Percentiles rank a stretch among this genome's conserved stretches.
Conservation (phyloP, 352 stramenopile species). For the Phytophthora pinifolia region DNA sequence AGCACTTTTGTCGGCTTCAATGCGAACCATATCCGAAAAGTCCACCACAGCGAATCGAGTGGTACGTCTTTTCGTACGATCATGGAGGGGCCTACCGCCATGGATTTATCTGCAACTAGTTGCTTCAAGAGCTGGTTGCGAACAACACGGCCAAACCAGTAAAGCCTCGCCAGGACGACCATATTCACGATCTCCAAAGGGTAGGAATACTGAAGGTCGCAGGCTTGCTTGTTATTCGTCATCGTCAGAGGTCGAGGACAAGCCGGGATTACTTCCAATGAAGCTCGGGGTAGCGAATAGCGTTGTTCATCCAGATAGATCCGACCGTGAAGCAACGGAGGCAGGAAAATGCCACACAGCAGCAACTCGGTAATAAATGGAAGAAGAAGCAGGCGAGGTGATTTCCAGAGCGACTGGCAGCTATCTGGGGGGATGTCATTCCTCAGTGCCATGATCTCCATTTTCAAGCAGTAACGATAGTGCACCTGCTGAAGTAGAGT, state of each 20-base stretch:
- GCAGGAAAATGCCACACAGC: slow-evolving; percentile 42
- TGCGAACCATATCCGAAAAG: slow-evolving; percentile 51
- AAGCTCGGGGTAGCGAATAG: slow-evolving; percentile 30
- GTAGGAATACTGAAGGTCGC: slow-evolving; percentile 51
- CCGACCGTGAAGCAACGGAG: slow-evolving; percentile 49
- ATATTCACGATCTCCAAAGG: slow-evolving; percentile 68
- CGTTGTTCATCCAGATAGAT: slow-evolving; percentile 50
- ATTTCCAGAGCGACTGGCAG: slow-evolving; percentile 18
- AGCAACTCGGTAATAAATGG: slow-evolving; percentile 50
- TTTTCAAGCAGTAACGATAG: slow-evolving; percentile 51
- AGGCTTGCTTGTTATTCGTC: slow-evolving; percentile 21
- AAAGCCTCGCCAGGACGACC: slow-evolving; percentile 54
- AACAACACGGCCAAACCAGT: slow-evolving; percentile 57
- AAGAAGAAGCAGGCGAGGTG: slow-evolving; percentile 31
- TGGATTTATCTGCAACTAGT: slow-evolving; percentile 31
- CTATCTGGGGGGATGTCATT: slow-evolving; percentile 40
- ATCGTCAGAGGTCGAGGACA: slow-evolving; percentile 37
- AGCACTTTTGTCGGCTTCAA: slow-evolving; percentile 42
- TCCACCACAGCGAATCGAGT: slow-evolving; percentile 56
- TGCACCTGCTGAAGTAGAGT: slow-evolving; percentile 44
- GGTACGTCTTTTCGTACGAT: slow-evolving; percentile 17
- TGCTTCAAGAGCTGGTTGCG: slow-evolving; percentile 50
- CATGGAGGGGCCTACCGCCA: slow-evolving; percentile 28
- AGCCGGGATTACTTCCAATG: slow-evolving; percentile 6
- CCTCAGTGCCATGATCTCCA: slow-evolving; percentile 53